Base-by-base conservation (phyloP, 805 yeast genomes). In the Candida koratica region DNA sequence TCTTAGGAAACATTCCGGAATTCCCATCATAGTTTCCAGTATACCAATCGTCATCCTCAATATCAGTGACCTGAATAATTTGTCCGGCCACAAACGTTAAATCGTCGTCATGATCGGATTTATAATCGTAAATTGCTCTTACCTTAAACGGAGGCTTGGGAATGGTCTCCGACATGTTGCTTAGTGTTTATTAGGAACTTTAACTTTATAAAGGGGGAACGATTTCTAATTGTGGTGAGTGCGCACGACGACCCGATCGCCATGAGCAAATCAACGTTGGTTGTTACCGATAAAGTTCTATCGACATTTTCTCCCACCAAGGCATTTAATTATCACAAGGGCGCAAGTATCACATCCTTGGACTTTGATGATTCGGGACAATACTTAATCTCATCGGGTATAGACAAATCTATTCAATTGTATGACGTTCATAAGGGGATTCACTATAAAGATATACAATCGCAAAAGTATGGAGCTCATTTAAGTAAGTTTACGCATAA, bases 31-130 rank as follows among this genome's bases (percentile, higher is more conserved):
- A 83, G 4, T 69, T 62, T 3, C 98, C 98, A 25, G 73, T 66
- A 53, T 76, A 83, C 97, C 97, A 93, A 44, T 89, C 96, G 5
- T 80, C 95, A 56, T 90, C 97, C 47, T 87, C 96, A 36, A 85
- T 69, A 25, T 75, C 77, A 4, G 81, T 77, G 17, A 90, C 96
- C 3, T 78, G 75, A 45, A 90, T 81, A 18, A 73, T 45, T 55
- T 84, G 87, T 14, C 84, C 89, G 4, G 66, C 75, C 0, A 58
- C 56, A 48, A 90, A 89, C 22, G 73, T 67, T 53, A 90, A 71
- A 56, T 90, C 98, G 55, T 93, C 97, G 18, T 79, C 86, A 44
- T 77, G 86, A 5, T 64, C 71, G 10, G 71, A 64, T 41, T 55
- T 57, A 60, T 84, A 85, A 33, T 80, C 83, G 49, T 68, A 84